Evolutionary conservation across 2,329 filamentous ascomycete genomes (phyloP).

Genomic region (Phialophora chinensis): DNA sequence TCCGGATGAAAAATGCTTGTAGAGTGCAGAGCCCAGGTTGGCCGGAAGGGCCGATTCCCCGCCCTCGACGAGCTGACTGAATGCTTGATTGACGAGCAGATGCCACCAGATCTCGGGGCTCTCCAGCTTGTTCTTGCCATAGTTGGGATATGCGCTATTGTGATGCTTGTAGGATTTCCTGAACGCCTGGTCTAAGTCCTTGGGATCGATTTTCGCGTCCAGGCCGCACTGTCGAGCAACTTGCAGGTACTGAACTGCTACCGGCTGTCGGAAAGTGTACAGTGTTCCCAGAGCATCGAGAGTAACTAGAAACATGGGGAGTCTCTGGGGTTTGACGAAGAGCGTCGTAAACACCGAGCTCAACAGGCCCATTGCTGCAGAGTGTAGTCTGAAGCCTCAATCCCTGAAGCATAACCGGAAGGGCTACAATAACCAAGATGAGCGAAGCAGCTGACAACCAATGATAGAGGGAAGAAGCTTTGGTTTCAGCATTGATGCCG

Average conservation of each 20-base stretch:
- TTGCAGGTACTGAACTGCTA: slow-evolving; percentile 50
- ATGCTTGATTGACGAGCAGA: slow-evolving; percentile 49
- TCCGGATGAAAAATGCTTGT: slow-evolving; percentile 49
- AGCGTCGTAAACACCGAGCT: slow-evolving; percentile 12
- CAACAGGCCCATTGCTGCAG: slow-evolving; percentile 18
- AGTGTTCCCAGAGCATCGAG: slow-evolving; percentile 55
- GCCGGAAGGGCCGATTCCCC: slow-evolving; percentile 42
- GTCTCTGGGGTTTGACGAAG: neutral
- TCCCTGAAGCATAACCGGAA: slow-evolving; percentile 1
- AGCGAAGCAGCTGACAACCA: neutral
- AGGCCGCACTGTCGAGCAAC: slow-evolving; percentile 48
- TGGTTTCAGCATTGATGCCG: slow-evolving; percentile 12
- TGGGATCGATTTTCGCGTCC: slow-evolving; percentile 34
- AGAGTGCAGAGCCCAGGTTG: slow-evolving; percentile 45
- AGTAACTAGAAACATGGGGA: slow-evolving; percentile 47
- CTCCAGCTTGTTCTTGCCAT: slow-evolving; percentile 49
- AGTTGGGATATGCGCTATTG: slow-evolving; percentile 48
- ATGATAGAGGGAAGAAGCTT: neutral
- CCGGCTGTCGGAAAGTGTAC: slow-evolving; percentile 49
- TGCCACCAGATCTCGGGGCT: slow-evolving; percentile 53
- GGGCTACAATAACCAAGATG: neutral
- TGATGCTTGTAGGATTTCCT: slow-evolving; percentile 46
- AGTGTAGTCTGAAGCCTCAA: neutral
- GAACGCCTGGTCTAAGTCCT: slow-evolving; percentile 45
- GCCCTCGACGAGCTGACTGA: slow-evolving; percentile 40